Evolutionary conservation across 352 stramenopile genomes (phyloP).

Genomic region (Phytophthora podocarpi): DNA sequence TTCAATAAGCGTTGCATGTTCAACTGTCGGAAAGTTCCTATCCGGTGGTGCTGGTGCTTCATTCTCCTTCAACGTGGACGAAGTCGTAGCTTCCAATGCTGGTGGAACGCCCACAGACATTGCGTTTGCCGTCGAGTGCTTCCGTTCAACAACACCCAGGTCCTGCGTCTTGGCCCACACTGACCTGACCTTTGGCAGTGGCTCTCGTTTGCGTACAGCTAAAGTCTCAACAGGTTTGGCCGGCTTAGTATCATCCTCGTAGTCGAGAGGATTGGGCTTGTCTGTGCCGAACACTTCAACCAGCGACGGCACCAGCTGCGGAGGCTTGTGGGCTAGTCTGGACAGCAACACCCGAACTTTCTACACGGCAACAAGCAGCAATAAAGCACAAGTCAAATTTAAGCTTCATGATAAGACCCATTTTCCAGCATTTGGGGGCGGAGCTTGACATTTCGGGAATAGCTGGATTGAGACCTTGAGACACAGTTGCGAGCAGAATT

Average conservation of each 20-base stretch:
- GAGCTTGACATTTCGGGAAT: neutral
- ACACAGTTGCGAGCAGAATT: slow-evolving; percentile 82
- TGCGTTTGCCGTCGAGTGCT: slow-evolving; percentile 30
- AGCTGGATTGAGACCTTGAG: slow-evolving; percentile 45
- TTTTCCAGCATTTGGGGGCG: neutral
- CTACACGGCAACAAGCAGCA: slow-evolving; percentile 30
- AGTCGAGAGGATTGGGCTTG: slow-evolving; percentile 72
- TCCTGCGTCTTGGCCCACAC: slow-evolving; percentile 82
- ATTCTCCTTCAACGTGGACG: slow-evolving; percentile 54
- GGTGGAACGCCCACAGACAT: slow-evolving; percentile 35
- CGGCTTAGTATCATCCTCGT: slow-evolving; percentile 41
- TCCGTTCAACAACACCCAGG: slow-evolving; percentile 71
- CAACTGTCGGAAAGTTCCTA: slow-evolving; percentile 53
- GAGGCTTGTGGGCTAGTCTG: slow-evolving; percentile 71
- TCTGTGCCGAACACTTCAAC: slow-evolving; percentile 82
- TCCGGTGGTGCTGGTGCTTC: slow-evolving; percentile 34
- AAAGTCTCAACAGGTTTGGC: neutral
- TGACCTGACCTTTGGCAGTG: slow-evolving; percentile 50
- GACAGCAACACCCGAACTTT: slow-evolving; percentile 74
- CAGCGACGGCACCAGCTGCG: slow-evolving; percentile 81
- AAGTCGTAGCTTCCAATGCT: slow-evolving; percentile 17
- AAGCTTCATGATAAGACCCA: neutral
- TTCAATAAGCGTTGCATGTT: slow-evolving; percentile 79
- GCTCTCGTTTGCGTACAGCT: slow-evolving; percentile 6
- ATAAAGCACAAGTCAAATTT: slow-evolving; percentile 1